These are phyloP conservation scores for Cajanus cajan DNA, from an alignment of 306 rosid genomes.

Conservation along the genomic window DNA sequence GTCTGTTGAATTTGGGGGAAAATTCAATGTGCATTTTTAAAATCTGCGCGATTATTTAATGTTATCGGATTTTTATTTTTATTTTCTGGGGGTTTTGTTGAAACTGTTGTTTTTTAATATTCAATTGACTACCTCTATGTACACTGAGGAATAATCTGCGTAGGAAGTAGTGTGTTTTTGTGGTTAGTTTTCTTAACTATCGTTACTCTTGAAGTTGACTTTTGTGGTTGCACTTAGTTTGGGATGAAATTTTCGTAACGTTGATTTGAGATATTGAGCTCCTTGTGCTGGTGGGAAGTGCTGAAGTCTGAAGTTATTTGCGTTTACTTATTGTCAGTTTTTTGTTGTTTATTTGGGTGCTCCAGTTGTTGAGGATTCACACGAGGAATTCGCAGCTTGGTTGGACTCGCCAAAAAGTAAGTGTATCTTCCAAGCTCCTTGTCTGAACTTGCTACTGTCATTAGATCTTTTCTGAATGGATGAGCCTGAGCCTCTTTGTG, in stretches of 20 bases:
- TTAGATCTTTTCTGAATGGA: constrained; percentile 17
- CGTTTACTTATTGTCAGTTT: constrained; percentile 21
- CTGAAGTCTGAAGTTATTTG: constrained; percentile 5
- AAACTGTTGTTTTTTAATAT: neutral
- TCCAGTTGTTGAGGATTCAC: constrained; percentile 75
- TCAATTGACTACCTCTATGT: neutral
- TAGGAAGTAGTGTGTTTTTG: constrained; percentile 10
- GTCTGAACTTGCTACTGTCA: neutral
- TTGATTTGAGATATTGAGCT: constrained; percentile 9
- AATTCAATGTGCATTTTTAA: constrained; percentile 10
- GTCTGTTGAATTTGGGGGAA: constrained; percentile 7
- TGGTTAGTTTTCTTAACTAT: constrained; percentile 14
- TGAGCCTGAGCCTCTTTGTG: constrained; percentile 28
- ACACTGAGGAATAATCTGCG: neutral
- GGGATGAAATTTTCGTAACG: constrained; percentile 1
- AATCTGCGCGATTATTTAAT: neutral
- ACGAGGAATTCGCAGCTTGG: constrained; percentile 56
- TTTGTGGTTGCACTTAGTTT: neutral
- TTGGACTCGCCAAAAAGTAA: constrained; percentile 97
- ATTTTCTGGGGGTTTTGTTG: neutral
- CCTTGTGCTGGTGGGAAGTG: constrained; percentile 19
- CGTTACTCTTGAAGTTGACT: constrained; percentile 11
- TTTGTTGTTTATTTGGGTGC: constrained; percentile 23
- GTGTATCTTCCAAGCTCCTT: constrained; percentile 29
- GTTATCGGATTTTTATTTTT: neutral